Evolutionary conservation across 2,329 filamentous ascomycete species (phyloP), one percentile per base, ranked within the genome.

Genomic region (Sporothrix pallida): DNA sequence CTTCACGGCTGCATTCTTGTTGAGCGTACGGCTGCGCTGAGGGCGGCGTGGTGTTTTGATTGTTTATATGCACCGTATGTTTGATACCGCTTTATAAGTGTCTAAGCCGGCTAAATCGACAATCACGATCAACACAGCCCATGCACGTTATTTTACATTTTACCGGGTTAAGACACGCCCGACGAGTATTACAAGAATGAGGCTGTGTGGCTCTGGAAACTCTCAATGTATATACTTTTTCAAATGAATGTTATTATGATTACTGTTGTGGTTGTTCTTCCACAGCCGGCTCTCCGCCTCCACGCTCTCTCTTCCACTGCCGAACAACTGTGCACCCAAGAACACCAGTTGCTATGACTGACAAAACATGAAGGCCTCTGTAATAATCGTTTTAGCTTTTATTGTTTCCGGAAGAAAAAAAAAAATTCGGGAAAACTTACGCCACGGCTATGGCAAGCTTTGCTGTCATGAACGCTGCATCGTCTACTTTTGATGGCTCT

Each of bases 1-100:
- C 48, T 72, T 74, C 15, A 54, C 70, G 26, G 70, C 70, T 5
- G 73, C 56, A 6, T 72, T 74, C 23, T 3, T 73, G 17, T 3
- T 58, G 23, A 60, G 52, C 31, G 52, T 23, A 15, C 13, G 46
- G 20, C 10, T 15, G 9, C 23, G 46, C 3, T 68, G 13, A 68
- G 13, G 13, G 13, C 7, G 23, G 6, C 31, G 12, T n/a, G 9
- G 23, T 12, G 23, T 56, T 23, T 13, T 26, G 23, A 3, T 56
- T 23, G n/a, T 26, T 56, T 26, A 23, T 26, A 52, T 7, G 48
- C n/a, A 17, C n/a, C 13, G 48, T 15, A 15, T 48, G 15, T 52
- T 52, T 52, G 13, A 17, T 52, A 52, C 15, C 15, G 1, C 46
- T 48, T 48, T 48, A 48, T 48, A 48, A 48, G 46, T 48, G 46